phyloP scores from a whole-genome alignment of 2,329 filamentous ascomycete genomes.

The Periconia sp. region DNA sequence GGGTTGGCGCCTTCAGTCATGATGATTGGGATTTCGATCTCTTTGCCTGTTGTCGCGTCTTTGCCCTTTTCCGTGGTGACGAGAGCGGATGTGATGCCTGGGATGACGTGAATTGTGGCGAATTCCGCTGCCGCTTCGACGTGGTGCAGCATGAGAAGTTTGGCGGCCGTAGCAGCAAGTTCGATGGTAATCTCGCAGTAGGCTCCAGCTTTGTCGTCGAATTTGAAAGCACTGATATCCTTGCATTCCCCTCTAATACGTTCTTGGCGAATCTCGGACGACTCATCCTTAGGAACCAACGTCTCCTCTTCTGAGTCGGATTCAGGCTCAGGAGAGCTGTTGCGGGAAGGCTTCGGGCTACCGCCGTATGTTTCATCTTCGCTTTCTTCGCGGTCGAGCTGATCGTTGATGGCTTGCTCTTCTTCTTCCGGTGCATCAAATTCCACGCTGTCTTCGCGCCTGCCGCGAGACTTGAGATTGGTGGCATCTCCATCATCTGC shows the following conservation, averaged over 20 bases:
- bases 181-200: slow-evolving; percentile 82
- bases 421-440: slow-evolving; percentile 94
- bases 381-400: slow-evolving; percentile 62
- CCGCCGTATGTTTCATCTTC: slow-evolving; percentile 58
- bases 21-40: slow-evolving; percentile 53
- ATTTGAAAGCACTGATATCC: slow-evolving; percentile 75
- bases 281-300: slow-evolving; percentile 14
- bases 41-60: slow-evolving; percentile 53
- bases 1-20: slow-evolving; percentile 87
- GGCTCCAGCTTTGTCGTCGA: slow-evolving; percentile 71
- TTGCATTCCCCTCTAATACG: slow-evolving; percentile 43
- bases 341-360: slow-evolving; percentile 44
- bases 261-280: slow-evolving; percentile 34
- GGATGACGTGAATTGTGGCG: slow-evolving; percentile 84
- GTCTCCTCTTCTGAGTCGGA: slow-evolving; percentile 23
- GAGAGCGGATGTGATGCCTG: slow-evolving; percentile 72
- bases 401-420: slow-evolving; percentile 72
- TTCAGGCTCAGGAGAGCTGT: slow-evolving; percentile 32
- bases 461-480: slow-evolving; percentile 71
- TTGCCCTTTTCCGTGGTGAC: slow-evolving; percentile 58
- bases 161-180: slow-evolving; percentile 78
- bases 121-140: slow-evolving; percentile 78
- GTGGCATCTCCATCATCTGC: slow-evolving; percentile 60
- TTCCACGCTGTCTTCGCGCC: slow-evolving; percentile 78
- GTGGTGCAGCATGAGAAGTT: slow-evolving; percentile 89